These are phyloP conservation scores for Persicaria tinctoria DNA, from an alignment of 148 eudicot species.

Conservation along the genomic window DNA sequence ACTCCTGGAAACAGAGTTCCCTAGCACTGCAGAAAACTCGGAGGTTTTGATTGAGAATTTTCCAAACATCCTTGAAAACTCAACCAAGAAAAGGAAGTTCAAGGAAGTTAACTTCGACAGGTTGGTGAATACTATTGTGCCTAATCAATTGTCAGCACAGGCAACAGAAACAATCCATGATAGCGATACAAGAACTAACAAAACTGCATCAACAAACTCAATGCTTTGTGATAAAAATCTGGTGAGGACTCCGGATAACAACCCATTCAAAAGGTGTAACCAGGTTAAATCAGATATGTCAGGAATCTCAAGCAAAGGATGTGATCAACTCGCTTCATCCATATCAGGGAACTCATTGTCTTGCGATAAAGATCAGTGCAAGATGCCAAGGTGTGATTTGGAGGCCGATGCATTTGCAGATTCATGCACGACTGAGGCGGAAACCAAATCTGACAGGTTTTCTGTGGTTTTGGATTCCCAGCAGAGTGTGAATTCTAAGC, in stretches of 20 bases:
- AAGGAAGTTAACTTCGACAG: not conserved
- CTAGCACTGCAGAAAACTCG: slow-evolving; percentile 17
- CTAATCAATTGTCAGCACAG: not conserved
- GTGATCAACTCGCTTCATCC: not conserved
- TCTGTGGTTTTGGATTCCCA: slow-evolving; percentile 4
- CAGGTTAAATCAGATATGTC: not conserved
- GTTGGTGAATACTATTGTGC: not conserved
- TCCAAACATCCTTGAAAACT: not conserved
- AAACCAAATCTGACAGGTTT: not conserved
- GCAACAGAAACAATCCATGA: no score
- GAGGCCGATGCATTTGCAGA: slow-evolving; percentile 23
- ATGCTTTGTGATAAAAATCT: not conserved
- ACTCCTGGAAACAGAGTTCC: slow-evolving; percentile 7
- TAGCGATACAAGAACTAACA: not conserved
- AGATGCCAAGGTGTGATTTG: slow-evolving; percentile 14
- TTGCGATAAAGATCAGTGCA: not conserved
- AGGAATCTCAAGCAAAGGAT: not conserved
- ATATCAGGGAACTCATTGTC: not conserved
- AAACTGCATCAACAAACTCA: not conserved
- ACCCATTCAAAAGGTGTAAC: not conserved
- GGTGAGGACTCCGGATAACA: slow-evolving; percentile 23
- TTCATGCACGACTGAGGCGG: slow-evolving; percentile 34
- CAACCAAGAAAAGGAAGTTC: slow-evolving; percentile 8
- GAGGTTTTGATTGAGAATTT: slow-evolving; percentile 14
- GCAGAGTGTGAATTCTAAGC: slow-evolving; percentile 8